Base-by-base conservation (phyloP, 2,329 filamentous ascomycete species). In the Thelonectria discophora region DNA sequence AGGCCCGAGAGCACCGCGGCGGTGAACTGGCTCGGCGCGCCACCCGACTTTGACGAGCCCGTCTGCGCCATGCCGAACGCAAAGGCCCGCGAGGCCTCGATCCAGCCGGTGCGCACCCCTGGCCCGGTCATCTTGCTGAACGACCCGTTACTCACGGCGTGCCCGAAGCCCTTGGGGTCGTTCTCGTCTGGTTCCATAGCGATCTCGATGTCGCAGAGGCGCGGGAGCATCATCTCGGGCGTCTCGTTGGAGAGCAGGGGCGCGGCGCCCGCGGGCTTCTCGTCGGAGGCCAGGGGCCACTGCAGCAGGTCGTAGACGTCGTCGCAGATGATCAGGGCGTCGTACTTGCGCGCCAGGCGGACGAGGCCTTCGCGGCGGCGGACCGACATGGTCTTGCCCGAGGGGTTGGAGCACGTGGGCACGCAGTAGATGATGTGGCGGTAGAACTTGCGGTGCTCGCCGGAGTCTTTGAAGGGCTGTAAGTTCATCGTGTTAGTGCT, bases 271-370 rank as follows among this genome's bases (percentile, higher is more conserved):
- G 17, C 45, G 5, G 62, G 52, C 60, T 45, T 62, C 15, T 62
- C 60, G 43, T 65, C 60, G 24, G 27, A 2, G 27, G 4, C 27
- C 5, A 30, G 27, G 27, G 86, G 84, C 92, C 93, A 97, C 74
- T 94, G 91, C 5, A 98, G 82, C 67, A 94, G 90, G 75, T 98
- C 94, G 74, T 99, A 99, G 10, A 98, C 93, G 75, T 99, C 95
- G 78, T 98, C 94, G 50, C 87, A 87, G 27, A 97, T 83, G 57
- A 97, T 78, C n/a, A 98, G 83, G 7, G 92, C 92, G 74, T 98
- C 89, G 74, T 90, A 87, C 60, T 88, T 82, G 58, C 94, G 85
- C 0, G 94, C 94, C 7, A 97, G 77, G n/a, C 81, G 80, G 21
- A 98, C 88, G 4, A 98, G 83, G 11, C 81, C 81, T 65, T 88